Conservation (phyloP, 768 basidiomycete species). For the Paxillus ammoniavirescens region DNA sequence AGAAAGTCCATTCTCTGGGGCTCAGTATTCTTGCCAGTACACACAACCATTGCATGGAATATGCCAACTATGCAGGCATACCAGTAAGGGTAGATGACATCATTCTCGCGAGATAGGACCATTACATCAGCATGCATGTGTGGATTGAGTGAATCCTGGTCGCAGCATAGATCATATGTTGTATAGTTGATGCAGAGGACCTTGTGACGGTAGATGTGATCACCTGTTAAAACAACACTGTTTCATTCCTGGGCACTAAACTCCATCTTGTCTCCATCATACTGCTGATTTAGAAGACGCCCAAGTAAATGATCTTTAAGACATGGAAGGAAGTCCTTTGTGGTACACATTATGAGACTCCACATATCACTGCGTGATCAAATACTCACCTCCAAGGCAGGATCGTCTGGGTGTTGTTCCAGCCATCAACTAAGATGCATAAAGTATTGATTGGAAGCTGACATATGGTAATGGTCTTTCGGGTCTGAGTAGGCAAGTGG, state of each 20-base stretch:
- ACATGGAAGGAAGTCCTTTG: conserved; percentile 16
- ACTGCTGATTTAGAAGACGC: conserved; percentile 6
- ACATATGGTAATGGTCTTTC: conserved; percentile 21
- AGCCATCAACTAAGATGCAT: conserved; percentile 8
- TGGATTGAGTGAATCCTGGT: conserved; percentile 41
- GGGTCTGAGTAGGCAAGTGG: neutral
- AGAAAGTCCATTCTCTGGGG: no score
- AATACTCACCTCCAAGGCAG: conserved; percentile 5
- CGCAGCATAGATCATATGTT: conserved; percentile 23
- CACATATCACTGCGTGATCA: neutral
- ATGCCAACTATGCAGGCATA: conserved; percentile 16
- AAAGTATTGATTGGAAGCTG: conserved; percentile 2
- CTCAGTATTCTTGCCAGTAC: neutral
- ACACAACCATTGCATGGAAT: neutral
- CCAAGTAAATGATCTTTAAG: conserved; percentile 22
- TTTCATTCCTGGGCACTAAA: conserved; percentile 19
- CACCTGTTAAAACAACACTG: conserved; percentile 13
- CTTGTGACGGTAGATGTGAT: conserved; percentile 26
- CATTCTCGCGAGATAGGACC: conserved; percentile 27
- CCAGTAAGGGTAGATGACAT: conserved; percentile 32
- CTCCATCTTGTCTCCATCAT: conserved; percentile 27
- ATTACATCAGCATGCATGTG: conserved; percentile 36
- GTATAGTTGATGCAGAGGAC: conserved; percentile 26
- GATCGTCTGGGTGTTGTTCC: conserved; percentile 4
- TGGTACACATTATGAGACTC: neutral